phyloP scores from a whole-genome alignment of 306 rosid species.

The Cicer yamashitae region DNA sequence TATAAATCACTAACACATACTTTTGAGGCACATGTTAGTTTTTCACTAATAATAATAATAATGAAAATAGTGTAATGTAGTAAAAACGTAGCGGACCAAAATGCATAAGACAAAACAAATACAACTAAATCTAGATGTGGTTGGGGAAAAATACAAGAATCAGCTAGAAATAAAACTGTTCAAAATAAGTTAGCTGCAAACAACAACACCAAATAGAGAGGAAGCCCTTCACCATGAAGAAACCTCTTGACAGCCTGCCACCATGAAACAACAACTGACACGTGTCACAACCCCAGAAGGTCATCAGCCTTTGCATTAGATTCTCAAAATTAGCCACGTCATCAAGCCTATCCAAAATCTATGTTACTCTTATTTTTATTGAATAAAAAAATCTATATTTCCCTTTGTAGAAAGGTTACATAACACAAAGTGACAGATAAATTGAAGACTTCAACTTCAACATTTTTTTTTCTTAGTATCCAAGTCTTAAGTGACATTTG shows the following conservation, averaged over 20 bases:
- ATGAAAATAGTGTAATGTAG: too few species aligned
- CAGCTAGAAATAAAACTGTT: background rate
- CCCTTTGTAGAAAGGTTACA: background rate
- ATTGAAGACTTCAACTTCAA: conserved; percentile 24
- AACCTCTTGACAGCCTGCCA: conserved; percentile 42
- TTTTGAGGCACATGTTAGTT: too few species aligned
- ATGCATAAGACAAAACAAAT: background rate
- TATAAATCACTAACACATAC: too few species aligned
- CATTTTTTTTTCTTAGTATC: conserved; percentile 21
- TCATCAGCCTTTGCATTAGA: background rate
- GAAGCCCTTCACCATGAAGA: conserved; percentile 48
- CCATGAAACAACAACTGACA: conserved; percentile 30
- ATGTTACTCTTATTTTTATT: background rate
- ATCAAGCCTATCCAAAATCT: conserved; percentile 20
- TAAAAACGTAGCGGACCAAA: background rate
- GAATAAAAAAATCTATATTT: background rate
- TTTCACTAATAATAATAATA: too few species aligned
- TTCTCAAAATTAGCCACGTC: conserved; percentile 44
- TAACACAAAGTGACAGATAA: background rate
- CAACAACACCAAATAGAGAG: background rate
- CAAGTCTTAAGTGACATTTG: conserved; percentile 49
- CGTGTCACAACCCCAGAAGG: conserved; percentile 40
- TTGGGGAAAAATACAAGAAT: conserved; percentile 7
- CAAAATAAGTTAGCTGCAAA: background rate
- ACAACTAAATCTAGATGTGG: background rate